Evolutionary conservation across 2,329 filamentous ascomycete species (phyloP), one percentile per base, ranked within the genome.

Genomic region (Colletotrichum cuscutae): DNA sequence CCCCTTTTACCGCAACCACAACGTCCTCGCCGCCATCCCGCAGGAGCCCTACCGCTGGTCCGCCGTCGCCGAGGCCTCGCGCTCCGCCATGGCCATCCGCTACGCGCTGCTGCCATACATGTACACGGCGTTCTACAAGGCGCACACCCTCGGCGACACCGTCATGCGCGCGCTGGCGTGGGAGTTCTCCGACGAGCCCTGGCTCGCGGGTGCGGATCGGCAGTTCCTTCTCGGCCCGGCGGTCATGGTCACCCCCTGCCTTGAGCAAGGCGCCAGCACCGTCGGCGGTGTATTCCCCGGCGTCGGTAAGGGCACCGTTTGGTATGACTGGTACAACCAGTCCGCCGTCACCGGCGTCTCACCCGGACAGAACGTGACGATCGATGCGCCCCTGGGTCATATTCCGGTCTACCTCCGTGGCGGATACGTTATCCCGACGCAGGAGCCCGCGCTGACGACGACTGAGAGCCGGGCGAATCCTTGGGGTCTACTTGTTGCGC

Each of bases 261-360:
- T 95, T 1, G 88, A 86, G 54, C 90, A 91, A 74, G 90, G 89
- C 8, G 88, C 89, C 22, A 88, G 83, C 0, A 87, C 86, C 1
- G 92, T 94, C 8, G 83, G 89, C 30, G 93, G 91, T 32, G 88
- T 94, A 4, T 95, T 95, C 80, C 93, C 93, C 0, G 92, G 92
- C 7, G 80, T 73, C 9, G 62, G 71, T 2, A 64, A 58, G 42
- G 68, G 71, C 2, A 88, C 89, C 53, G 80, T 90, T 2, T 95
- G 93, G 91, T 95, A 95, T 77, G 93, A 95, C 79, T 95, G 93
- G 92, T 95, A 95, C 80, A 92, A 88, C n/a, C 89, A 90, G 63
- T 86, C 85, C 0, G 85, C 85, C 0, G 84, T 94, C 11, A 74
- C 76, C 1, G 79, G 77, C 5, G 79, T 83, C 7, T 58, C 72